A percentile compares a stretch with the other conserved stretches of the same genome.
phyloP scores from a whole-genome alignment of 176 grass and related monocot species.

The Oryza rufipogon region DNA sequence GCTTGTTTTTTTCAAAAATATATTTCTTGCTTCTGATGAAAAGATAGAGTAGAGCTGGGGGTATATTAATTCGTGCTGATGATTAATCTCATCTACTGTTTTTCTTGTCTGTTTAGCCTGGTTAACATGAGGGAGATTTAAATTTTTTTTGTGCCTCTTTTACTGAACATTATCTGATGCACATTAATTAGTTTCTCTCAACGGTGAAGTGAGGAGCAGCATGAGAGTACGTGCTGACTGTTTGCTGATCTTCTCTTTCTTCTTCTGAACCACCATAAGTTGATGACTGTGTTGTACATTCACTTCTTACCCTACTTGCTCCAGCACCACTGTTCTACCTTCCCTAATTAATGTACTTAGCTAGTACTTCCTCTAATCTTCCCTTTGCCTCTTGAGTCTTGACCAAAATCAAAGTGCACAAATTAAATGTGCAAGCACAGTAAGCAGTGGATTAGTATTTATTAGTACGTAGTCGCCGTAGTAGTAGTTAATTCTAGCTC shows the following conservation, averaged over 20 bases:
- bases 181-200: not conserved
- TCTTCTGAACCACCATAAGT: slow-evolving; percentile 29
- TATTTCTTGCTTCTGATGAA: slow-evolving; percentile 27
- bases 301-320: not conserved
- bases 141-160: not conserved
- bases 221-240: not conserved
- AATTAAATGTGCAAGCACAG: not conserved
- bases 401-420: not conserved
- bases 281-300: not conserved
- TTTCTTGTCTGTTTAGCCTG: not conserved
- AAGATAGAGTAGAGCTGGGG: slow-evolving; percentile 20
- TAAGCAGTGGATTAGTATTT: not conserved
- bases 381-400: not conserved
- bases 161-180: not conserved
- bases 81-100: not conserved
- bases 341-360: slow-evolving; percentile 22
- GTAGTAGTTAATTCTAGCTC: too few relatives aligned
- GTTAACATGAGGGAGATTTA: slow-evolving; percentile 11
- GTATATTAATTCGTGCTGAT: not conserved
- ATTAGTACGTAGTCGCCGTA: not conserved
- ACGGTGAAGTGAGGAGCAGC: not conserved
- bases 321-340: slow-evolving; percentile 12
- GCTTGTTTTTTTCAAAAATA: slow-evolving; percentile 1
- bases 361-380: slow-evolving; percentile 4
- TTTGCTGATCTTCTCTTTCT: not conserved